Base-by-base conservation (phyloP, 106 monocot species). In the Dioscorea alata region DNA sequence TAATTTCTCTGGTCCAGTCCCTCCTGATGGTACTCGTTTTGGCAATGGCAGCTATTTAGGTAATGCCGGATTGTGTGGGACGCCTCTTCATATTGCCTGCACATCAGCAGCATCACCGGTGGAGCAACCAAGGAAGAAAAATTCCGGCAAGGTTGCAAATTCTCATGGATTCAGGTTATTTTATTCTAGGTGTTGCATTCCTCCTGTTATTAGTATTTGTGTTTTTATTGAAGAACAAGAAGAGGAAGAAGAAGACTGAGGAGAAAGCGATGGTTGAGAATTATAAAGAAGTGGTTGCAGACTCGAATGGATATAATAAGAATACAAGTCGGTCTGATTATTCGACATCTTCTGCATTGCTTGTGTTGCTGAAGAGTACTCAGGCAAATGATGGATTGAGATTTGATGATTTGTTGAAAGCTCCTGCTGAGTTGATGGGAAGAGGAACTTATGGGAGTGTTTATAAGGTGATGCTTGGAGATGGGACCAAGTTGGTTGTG, bases 351-450 rank as follows among this genome's bases (percentile, higher is more conserved):
- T 49, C 68, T 13, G 23, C 75, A 13, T 75, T 78, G 28, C 69
- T 81, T 59, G 53, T 75, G 0, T 72, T 85, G 17, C 64, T 81
- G 53, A 63, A 34, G 23, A 69, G 66, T 28, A 28, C 28, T 19
- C 57, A 53, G 9, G 32, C 33, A 22, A 61, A 50, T 22, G 14
- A 33, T 14, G 74, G 69, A 33, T 10, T 85, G 56, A 75, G 48
- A 15, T 82, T 86, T 7, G 82, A 86, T 56, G 82, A 79, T 8
- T 48, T 86, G 75, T 50, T 86, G 62, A 75, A 64, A 61, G 78
- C 86, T 8, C 82, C 86, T 2, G 86, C 86, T 15, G 86, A 86
- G 76, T 28, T 76, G 61, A n/a, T 86, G 53, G 82, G 79, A 19
- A 75, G 73, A 54, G 82, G 86, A 25, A 78, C 70, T 49, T 70